These are phyloP conservation scores for Saccharomycopsis sp. DNA, from an alignment of 805 yeast genomes.

Conservation along the genomic window DNA sequence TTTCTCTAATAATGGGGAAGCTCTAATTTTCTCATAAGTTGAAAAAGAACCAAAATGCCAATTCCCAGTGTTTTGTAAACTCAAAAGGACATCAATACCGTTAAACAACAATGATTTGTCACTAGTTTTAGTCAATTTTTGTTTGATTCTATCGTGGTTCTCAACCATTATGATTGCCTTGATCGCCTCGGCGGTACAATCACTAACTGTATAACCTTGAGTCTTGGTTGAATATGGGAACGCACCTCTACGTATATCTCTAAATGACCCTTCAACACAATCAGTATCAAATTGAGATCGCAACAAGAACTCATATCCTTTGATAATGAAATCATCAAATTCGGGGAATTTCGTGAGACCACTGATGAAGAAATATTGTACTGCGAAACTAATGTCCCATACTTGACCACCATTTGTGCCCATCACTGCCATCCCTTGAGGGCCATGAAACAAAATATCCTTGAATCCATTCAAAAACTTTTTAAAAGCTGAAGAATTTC, in stretches of 20 bases:
- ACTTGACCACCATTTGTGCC: constrained; percentile 98
- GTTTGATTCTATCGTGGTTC: constrained; percentile 46
- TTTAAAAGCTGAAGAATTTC: constrained; percentile 51
- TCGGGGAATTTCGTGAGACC: constrained; percentile 69
- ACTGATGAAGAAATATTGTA: constrained; percentile 75
- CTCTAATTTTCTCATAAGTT: constrained; percentile 80
- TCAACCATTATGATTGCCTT: constrained; percentile 92
- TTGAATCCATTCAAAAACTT: constrained; percentile 52
- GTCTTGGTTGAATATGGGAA: constrained; percentile 96
- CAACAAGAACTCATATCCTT: constrained; percentile 64
- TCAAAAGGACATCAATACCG: constrained; percentile 70
- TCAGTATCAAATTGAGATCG: constrained; percentile 82
- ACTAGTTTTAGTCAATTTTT: constrained; percentile 25
- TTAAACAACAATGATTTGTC: constrained; percentile 45
- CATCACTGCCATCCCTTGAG: constrained; percentile 86
- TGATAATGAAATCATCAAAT: constrained; percentile 55
- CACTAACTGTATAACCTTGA: constrained; percentile 95
- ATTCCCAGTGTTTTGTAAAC: constrained; percentile 69
- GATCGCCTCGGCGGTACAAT: constrained; percentile 93
- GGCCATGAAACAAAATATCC: constrained; percentile 78
- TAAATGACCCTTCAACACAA: constrained; percentile 65
- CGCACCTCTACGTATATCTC: constrained; percentile 82
- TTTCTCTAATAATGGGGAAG: constrained; percentile 66
- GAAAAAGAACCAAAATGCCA: constrained; percentile 90
- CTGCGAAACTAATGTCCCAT: constrained; percentile 92